Percentiles rank a stretch among this genome's conserved stretches.
These are phyloP conservation scores for Zizania palustris DNA, from an alignment of 202 grass and related monocot genomes.

Conservation along the genomic window DNA sequence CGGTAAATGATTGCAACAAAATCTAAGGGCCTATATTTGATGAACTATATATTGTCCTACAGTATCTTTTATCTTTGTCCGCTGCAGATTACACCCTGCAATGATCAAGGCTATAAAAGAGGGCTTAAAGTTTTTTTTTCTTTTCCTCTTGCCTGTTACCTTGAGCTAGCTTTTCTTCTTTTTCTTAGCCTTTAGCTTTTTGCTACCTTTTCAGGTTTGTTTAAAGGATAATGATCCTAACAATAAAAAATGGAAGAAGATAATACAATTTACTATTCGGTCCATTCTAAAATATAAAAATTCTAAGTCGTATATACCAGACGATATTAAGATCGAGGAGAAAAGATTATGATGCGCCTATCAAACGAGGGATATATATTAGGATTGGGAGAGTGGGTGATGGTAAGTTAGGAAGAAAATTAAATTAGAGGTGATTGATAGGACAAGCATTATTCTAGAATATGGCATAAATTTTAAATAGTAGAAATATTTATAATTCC, in stretches of 20 bases:
- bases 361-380: too few species aligned
- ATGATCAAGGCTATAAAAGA: slow-evolving; percentile 58
- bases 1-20: slow-evolving; percentile 39
- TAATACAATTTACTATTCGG: background rate
- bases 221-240: background rate
- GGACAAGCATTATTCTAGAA: too few species aligned
- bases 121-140: slow-evolving; percentile 51
- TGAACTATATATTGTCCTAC: slow-evolving; percentile 46
- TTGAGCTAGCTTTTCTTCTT: slow-evolving; percentile 59
- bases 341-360: too few species aligned
- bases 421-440: too few species aligned
- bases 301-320: too few species aligned
- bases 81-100: slow-evolving; percentile 52
- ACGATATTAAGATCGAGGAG: too few species aligned
- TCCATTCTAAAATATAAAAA: too few species aligned
- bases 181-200: slow-evolving; percentile 54
- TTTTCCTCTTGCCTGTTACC: slow-evolving; percentile 41
- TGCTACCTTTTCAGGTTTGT: slow-evolving; percentile 34
- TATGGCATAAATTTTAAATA: too few species aligned
- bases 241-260: background rate
- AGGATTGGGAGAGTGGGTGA: too few species aligned
- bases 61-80: slow-evolving; percentile 39
- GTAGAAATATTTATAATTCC: too few species aligned
- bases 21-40: slow-evolving; percentile 38
- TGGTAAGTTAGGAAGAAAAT: too few species aligned